Base-by-base conservation (phyloP, 225 moss, liverwort and hornwort species). In the Neckera pumila region DNA sequence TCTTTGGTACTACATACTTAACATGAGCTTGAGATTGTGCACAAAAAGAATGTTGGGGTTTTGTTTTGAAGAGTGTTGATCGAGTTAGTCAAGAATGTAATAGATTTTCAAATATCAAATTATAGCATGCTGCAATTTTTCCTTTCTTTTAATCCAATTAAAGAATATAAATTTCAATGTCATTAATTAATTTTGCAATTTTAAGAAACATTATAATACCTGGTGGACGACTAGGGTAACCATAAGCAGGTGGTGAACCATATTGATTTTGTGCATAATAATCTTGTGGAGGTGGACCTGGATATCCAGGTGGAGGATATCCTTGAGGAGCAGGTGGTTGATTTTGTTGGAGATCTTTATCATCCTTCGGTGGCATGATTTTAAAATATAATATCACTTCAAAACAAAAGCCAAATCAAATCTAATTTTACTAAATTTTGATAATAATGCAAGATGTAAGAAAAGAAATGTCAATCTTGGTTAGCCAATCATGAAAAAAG, bases 301-400 rank as follows among this genome's bases (percentile, higher is more conserved):
- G 92, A 58, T 92, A 92, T 0, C 79, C 88, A 4, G 88, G 88
- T 17, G 90, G 88, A 18, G 90, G 92, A 49, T 92, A 92, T 40
- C 89, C 89, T 64, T 83, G 92, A 0, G 90, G 90, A 53, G 10
- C 86, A 57, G 56, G 75, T 57, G 40, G 81, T 81, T 89, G 92
- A 43, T 66, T 79, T 59, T 77, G 79, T 17, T 14, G 66, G 0
- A 56, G 33, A 36, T 89, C 91, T 71, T 8, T 77, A 20, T 86
- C 86, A 33, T 86, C 88, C 7, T 90, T 88, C 0, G 89, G 84
- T 26, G 89, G 84, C 92, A 92, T 92, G 76, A 77, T 45, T 25
- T 3, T 26, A 17, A 33, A 57, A 21, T 36, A 54, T 11, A 1
- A 0, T 47, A 28, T 36, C 22, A 27, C 3, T 49, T 69, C 8